A percentile compares a stretch with the other conserved stretches of the same genome.
phyloP scores from a whole-genome alignment of 768 basidiomycete species.

The Suillus clintonianus region DNA sequence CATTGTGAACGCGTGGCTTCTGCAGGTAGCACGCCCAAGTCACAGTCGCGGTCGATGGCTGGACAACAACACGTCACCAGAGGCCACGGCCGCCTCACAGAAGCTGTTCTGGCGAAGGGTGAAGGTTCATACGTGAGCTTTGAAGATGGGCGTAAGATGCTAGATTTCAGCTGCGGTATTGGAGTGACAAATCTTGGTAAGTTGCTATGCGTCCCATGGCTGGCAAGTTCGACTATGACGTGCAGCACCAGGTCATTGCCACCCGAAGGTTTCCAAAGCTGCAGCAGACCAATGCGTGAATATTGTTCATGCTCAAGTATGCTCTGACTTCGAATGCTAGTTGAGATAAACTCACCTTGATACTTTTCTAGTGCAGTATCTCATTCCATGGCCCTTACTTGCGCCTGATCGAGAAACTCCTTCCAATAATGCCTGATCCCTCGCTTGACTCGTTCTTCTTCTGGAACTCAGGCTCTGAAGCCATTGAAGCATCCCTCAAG shows the following conservation, averaged over 20 bases:
- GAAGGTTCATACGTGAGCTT: conserved; percentile 74
- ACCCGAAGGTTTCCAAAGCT: conserved; percentile 82
- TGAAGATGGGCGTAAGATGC: conserved; percentile 68
- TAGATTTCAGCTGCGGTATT: conserved; percentile 90
- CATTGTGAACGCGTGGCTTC: background rate
- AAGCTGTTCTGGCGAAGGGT: conserved; percentile 65
- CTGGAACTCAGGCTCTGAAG: conserved; percentile 96
- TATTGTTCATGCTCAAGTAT: conserved; percentile 77
- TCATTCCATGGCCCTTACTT: conserved; percentile 87
- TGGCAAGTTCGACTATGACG: background rate
- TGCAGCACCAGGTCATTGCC: conserved; percentile 68
- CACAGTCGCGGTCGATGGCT: conserved; percentile 18
- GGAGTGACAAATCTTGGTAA: conserved; percentile 84
- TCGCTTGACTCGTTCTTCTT: conserved; percentile 97
- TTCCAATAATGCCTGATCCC: conserved; percentile 88
- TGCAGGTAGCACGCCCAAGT: background rate
- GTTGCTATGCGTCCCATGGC: conserved; percentile 13
- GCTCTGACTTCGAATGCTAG: conserved; percentile 6
- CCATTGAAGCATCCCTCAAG: conserved; percentile 87
- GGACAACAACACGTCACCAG: conserved; percentile 48
- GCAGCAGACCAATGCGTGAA: conserved; percentile 87
- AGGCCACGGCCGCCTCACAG: conserved; percentile 42
- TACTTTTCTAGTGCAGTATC: conserved; percentile 73
- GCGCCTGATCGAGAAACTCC: conserved; percentile 78
- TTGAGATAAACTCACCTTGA: background rate